A percentile compares a stretch with the other conserved stretches of the same genome.
Conservation (phyloP, 768 basidiomycete species). For the Pulveroboletus sp. region DNA sequence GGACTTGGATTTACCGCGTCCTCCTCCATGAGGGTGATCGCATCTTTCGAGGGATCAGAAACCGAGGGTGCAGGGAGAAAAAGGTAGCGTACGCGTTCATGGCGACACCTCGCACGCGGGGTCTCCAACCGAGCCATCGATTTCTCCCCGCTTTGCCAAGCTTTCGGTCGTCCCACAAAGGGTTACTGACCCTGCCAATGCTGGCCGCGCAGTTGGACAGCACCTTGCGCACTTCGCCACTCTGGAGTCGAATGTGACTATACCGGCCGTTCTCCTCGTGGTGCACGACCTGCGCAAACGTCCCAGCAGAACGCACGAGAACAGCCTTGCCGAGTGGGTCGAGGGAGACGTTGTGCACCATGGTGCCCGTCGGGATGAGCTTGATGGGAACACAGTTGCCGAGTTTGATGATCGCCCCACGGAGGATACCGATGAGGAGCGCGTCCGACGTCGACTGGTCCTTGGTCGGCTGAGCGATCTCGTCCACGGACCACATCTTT, state of each 20-base stretch:
- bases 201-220: conserved; percentile 80
- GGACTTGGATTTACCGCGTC: conserved; percentile 96
- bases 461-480: conserved; percentile 22
- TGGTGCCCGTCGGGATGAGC: conserved; percentile 87
- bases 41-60: conserved; percentile 40
- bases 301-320: conserved; percentile 87
- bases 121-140: conserved; percentile 83
- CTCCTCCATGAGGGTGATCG: conserved; percentile 96
- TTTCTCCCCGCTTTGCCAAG: conserved; percentile 90
- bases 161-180: conserved; percentile 77
- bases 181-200: conserved; percentile 89
- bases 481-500: conserved; percentile 17
- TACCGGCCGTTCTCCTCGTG: conserved; percentile 72
- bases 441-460: conserved; percentile 46
- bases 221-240: conserved; percentile 89
- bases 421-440: conserved; percentile 80
- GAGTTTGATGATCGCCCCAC: conserved; percentile 76
- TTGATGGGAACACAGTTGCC: conserved; percentile 92
- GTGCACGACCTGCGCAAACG: conserved; percentile 75
- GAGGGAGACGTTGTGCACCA: conserved; percentile 83
- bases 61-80: background rate
- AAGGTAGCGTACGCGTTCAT: conserved; percentile 78
- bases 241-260: conserved; percentile 80
- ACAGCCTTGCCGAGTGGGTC: conserved; percentile 69
- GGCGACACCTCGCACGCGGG: conserved; percentile 88